phyloP scores from a whole-genome alignment of 208 protist species.

The Crithidia thermophila region DNA sequence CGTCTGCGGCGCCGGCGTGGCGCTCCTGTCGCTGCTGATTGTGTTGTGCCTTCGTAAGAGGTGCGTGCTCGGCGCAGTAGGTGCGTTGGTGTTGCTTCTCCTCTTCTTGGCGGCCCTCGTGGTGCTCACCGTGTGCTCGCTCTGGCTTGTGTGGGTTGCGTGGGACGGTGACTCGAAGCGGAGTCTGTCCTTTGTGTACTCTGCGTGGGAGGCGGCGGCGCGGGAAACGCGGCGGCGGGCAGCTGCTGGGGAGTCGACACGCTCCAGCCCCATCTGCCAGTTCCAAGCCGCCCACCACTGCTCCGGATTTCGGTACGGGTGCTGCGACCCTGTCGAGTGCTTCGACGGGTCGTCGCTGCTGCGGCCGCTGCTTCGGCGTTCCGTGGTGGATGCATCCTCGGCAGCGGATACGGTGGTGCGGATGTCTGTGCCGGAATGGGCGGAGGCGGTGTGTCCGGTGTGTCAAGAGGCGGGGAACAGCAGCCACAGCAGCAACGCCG shows the following conservation, averaged over 20 bases:
- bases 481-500: neutral
- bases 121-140: conserved; percentile 23
- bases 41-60: conserved; percentile 41
- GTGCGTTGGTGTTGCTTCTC: neutral
- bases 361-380: too few species aligned
- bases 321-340: conserved; percentile 31
- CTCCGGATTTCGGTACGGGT: conserved; percentile 36
- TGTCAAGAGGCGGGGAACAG: neutral
- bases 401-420: neutral
- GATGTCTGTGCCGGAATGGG: neutral
- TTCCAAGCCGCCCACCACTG: conserved; percentile 31
- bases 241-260: neutral
- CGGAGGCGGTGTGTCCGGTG: neutral
- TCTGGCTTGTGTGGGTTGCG: conserved; percentile 3
- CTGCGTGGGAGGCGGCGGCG: neutral
- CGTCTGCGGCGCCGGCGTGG: neutral
- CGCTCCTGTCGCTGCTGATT: conserved; percentile 12
- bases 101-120: conserved; percentile 12
- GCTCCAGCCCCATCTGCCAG: conserved; percentile 17
- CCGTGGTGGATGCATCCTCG: too few species aligned
- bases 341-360: conserved; percentile 24
- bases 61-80: conserved; percentile 20
- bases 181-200: neutral
- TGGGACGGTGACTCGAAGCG: neutral
- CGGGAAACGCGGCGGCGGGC: neutral